phyloP scores from a whole-genome alignment of 2,329 filamentous ascomycete genomes.

The Fusarium lateritium region DNA sequence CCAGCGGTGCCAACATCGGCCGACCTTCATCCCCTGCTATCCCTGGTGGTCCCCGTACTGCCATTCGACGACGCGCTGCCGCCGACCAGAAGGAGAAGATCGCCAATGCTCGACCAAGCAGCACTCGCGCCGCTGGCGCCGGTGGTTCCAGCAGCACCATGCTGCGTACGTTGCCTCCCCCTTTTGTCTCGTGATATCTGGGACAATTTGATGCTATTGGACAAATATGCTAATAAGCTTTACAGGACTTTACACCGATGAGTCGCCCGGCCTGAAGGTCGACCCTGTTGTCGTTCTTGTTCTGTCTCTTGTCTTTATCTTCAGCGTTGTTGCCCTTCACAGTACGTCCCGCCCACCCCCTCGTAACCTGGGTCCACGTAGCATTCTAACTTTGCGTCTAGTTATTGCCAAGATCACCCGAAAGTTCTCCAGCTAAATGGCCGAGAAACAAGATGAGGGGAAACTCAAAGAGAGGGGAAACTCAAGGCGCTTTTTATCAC shows the following conservation, averaged over 20 bases:
- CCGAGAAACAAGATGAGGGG: slow-evolving; percentile 23
- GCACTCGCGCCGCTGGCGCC: slow-evolving; percentile 92
- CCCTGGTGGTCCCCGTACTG: slow-evolving; percentile 94
- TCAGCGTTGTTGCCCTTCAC: slow-evolving; percentile 97
- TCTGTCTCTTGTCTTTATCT: slow-evolving; percentile 97
- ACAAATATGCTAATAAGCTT: slow-evolving; percentile 47
- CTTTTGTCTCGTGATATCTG: slow-evolving; percentile 3
- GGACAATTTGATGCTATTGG: neutral
- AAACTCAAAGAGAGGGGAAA: slow-evolving; percentile 13
- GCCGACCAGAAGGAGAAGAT: slow-evolving; percentile 98
- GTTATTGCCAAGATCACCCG: slow-evolving; percentile 97
- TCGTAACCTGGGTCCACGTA: neutral
- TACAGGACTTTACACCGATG: slow-evolving; percentile 93
- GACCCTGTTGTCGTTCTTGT: slow-evolving; percentile 98
- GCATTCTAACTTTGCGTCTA: slow-evolving; percentile 57
- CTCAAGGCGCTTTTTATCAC: slow-evolving; percentile 35
- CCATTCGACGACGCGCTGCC: slow-evolving; percentile 93
- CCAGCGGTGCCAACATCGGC: slow-evolving; percentile 78
- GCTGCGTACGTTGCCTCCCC: slow-evolving; percentile 80
- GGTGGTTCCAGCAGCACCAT: slow-evolving; percentile 98
- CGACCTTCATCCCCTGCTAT: slow-evolving; percentile 90
- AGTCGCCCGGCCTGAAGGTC: slow-evolving; percentile 96
- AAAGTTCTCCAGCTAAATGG: slow-evolving; percentile 78
- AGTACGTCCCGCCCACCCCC: slow-evolving; percentile 71
- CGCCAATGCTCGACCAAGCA: slow-evolving; percentile 92